A percentile compares a stretch with the other conserved stretches of the same genome.
Conservation (phyloP, 108 stramenopile genomes). For the Nitzschia sp. region DNA sequence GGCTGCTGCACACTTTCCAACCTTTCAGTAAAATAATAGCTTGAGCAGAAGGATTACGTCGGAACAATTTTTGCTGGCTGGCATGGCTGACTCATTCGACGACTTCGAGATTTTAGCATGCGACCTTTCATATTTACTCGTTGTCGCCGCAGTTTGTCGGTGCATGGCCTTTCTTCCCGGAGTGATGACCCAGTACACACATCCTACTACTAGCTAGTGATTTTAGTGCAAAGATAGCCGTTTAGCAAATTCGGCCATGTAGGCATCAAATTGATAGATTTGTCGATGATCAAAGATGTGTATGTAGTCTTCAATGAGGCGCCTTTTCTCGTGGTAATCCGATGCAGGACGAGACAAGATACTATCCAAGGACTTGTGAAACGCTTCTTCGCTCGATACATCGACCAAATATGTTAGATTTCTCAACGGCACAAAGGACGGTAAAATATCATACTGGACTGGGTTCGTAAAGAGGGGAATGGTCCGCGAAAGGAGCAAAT, state of each 20-base stretch:
- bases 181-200: too few relatives aligned
- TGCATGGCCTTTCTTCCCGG: not conserved
- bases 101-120: too few relatives aligned
- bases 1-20: slow-evolving; percentile 11
- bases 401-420: not conserved
- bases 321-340: not conserved
- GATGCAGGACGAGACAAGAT: not conserved
- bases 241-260: slow-evolving; percentile 9
- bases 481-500: slow-evolving; percentile 5
- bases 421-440: slow-evolving; percentile 1
- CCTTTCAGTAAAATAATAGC: not conserved
- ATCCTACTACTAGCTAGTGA: too few relatives aligned
- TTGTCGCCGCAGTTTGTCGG: too few relatives aligned
- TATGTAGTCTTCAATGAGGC: not conserved
- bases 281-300: not conserved
- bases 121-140: too few relatives aligned
- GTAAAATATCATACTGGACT: slow-evolving; percentile 8
- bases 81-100: too few relatives aligned
- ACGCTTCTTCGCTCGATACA: not conserved
- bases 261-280: not conserved
- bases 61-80: too few relatives aligned
- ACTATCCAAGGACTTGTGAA: not conserved
- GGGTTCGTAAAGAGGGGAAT: slow-evolving; percentile 19
- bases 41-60: too few relatives aligned
- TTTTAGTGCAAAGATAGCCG: too few relatives aligned